Conservation (phyloP, 352 stramenopile genomes). For the Pythium oligandrum region DNA sequence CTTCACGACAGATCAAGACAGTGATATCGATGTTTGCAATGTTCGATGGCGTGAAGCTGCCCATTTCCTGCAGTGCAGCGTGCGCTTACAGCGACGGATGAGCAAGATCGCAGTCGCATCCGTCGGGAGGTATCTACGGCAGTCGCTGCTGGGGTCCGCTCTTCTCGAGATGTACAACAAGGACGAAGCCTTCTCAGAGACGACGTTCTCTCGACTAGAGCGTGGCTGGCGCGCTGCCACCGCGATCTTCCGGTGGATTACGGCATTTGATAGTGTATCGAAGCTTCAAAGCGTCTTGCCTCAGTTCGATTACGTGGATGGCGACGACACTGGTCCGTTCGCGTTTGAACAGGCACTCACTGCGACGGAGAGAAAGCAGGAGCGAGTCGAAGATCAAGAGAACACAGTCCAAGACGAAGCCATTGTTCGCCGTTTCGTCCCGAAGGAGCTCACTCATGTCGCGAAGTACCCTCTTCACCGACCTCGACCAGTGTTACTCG, state of each 20-base stretch:
- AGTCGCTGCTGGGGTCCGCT: conserved; percentile 26
- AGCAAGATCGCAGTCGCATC: conserved; percentile 40
- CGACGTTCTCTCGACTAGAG: conserved; percentile 42
- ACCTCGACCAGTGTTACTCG: conserved; percentile 54
- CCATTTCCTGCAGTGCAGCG: conserved; percentile 42
- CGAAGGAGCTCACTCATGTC: conserved; percentile 32
- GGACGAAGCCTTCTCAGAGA: conserved; percentile 43
- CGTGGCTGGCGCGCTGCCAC: conserved; percentile 44
- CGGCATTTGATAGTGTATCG: conserved; percentile 32
- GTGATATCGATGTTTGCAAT: conserved; percentile 44
- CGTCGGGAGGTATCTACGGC: conserved; percentile 31
- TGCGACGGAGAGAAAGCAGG: conserved; percentile 33
- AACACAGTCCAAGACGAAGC: conserved; percentile 25
- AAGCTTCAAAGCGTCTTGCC: conserved; percentile 41
- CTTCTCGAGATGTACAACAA: conserved; percentile 40
- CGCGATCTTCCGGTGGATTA: conserved; percentile 56
- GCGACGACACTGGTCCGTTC: conserved; percentile 18
- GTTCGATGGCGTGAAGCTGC: conserved; percentile 62
- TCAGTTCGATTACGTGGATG: not conserved
- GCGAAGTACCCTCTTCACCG: conserved; percentile 27
- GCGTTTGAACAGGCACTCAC: conserved; percentile 28
- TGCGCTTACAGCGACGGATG: conserved; percentile 44
- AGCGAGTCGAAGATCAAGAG: conserved; percentile 29
- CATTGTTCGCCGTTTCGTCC: conserved; percentile 56
- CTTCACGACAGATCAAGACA: conserved; percentile 48